A percentile compares a stretch with the other conserved stretches of the same genome.
Evolutionary conservation across 116 monocot genomes (phyloP).

Genomic region (Papilionanthe hybrid): DNA sequence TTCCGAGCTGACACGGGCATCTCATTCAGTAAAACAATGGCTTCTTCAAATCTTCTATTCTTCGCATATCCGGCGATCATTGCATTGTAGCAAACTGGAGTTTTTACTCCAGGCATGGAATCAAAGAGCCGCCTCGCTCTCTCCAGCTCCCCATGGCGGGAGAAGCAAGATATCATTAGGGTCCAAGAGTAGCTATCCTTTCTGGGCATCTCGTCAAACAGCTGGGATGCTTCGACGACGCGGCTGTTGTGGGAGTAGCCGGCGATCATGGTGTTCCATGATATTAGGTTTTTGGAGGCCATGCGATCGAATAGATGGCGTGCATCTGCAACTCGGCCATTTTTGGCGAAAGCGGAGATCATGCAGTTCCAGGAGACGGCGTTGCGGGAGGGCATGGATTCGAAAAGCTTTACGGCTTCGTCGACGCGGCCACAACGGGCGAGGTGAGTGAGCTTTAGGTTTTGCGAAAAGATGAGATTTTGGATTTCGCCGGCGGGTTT

Average conservation of each 20-base stretch:
- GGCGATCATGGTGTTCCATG: slow-evolving; percentile 65
- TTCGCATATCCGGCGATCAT: slow-evolving; percentile 58
- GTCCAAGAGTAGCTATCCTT: slow-evolving; percentile 44
- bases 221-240: slow-evolving; percentile 20
- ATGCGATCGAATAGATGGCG: slow-evolving; percentile 45
- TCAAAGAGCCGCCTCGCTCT: slow-evolving; percentile 41
- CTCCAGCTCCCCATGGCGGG: slow-evolving; percentile 25
- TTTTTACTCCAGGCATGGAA: slow-evolving; percentile 16
- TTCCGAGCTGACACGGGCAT: slow-evolving; percentile 23
- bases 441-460: slow-evolving; percentile 40
- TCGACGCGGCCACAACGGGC: slow-evolving; percentile 41
- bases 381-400: slow-evolving; percentile 43
- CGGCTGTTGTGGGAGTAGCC: slow-evolving; percentile 38
- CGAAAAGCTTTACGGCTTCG: slow-evolving; percentile 51
- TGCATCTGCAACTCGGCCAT: slow-evolving; percentile 30
- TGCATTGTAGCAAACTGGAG: slow-evolving; percentile 44
- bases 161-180: slow-evolving; percentile 45
- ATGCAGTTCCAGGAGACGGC: slow-evolving; percentile 58
- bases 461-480: slow-evolving; percentile 30
- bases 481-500: slow-evolving; percentile 5
- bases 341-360: slow-evolving; percentile 55
- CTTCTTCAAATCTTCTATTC: slow-evolving; percentile 35
- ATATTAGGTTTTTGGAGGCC: slow-evolving; percentile 33
- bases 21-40: slow-evolving; percentile 27
- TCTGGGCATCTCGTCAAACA: slow-evolving; percentile 52